Evolutionary conservation across 1,139 yeast species (phyloP).

Genomic region (Lodderomyces jiufengensis): DNA sequence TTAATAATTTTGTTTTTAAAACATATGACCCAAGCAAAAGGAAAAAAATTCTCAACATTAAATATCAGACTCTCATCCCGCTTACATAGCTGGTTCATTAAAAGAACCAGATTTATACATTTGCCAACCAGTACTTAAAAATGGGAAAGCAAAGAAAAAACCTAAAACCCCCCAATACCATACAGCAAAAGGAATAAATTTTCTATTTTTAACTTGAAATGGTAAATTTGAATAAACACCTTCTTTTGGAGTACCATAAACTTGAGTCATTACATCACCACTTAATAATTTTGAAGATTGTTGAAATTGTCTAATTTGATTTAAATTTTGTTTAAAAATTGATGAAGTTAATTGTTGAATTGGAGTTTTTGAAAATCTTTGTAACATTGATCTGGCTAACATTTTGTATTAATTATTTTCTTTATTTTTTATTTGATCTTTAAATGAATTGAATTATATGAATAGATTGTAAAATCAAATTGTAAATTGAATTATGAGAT

Average conservation of each 20-base stretch:
- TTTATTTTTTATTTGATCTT: background rate
- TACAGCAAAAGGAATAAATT: slow-evolving; percentile 71
- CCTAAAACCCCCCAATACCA: slow-evolving; percentile 80
- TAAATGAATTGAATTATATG: background rate
- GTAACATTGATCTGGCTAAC: slow-evolving; percentile 25
- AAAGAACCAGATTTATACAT: slow-evolving; percentile 71
- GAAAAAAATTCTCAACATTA: too few relatives aligned
- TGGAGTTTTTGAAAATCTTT: slow-evolving; percentile 15
- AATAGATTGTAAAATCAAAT: too few relatives aligned
- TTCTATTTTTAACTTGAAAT: slow-evolving; percentile 88
- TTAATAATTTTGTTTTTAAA: too few relatives aligned
- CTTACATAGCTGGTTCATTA: slow-evolving; percentile 12
- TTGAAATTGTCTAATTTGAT: slow-evolving; percentile 36
- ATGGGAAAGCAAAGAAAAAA: slow-evolving; percentile 57
- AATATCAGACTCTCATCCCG: too few relatives aligned
- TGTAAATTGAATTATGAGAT: background rate
- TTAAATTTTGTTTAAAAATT: background rate
- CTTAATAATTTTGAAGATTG: slow-evolving; percentile 22
- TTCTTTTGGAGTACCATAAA: slow-evolving; percentile 53
- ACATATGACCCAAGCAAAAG: too few relatives aligned
- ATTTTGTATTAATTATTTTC: slow-evolving; percentile 5
- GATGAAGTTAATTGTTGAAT: slow-evolving; percentile 7
- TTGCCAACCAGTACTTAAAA: slow-evolving; percentile 65
- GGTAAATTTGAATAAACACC: slow-evolving; percentile 93
- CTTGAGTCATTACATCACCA: slow-evolving; percentile 22